Base-by-base conservation (phyloP, 352 stramenopile species). In the Globisporangium spiculum region DNA sequence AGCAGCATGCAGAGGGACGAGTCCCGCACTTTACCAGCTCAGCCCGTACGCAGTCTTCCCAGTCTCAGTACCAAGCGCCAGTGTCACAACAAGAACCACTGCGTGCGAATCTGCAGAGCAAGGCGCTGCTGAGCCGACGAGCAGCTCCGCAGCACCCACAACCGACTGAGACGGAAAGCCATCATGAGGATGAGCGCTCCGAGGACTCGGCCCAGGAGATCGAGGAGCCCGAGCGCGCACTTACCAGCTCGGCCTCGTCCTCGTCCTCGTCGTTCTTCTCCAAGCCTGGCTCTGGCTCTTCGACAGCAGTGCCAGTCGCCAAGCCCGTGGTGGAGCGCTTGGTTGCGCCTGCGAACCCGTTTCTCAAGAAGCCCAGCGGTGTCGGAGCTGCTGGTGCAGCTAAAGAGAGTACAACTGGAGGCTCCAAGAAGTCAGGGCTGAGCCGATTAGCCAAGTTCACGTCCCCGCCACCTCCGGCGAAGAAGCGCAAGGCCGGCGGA, bases 401-500 rank as follows among this genome's bases (percentile, higher is more conserved):
- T 4, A 46, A 38, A 5, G 44, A 65, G 22, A 66, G n/a, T 38
- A 10, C 57, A 12, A 44, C 30, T 36, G 66, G 60, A 22, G 44
- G 5, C 4, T 9, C 44, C n/a, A 86, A 84, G 62, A 81, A 79
- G 67, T 81, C 65, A 5, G 84, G 84, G 3, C 68, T 92, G 32
- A 80, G 88, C 57, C 75, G 83, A 18, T 67, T 93, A 54, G 79
- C 83, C 34, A 85, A 90, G 67, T 93, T 93, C 48, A 66, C 78
- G 56, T 86, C 80, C 4, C 27, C 27, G 27, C 80, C 80, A 7
- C 69, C 76, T 1, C 76, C 77, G 4, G 69, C 68, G 44, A 88
- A 88, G 72, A 62, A 63, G 50, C 58, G 66, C 58, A 71, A 71
- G 41, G 18, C 44, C 18, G 48, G 26, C 32, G 75, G 64, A 18